phyloP scores from a whole-genome alignment of 306 rosid genomes.

The Pyrus pyrifolia region DNA sequence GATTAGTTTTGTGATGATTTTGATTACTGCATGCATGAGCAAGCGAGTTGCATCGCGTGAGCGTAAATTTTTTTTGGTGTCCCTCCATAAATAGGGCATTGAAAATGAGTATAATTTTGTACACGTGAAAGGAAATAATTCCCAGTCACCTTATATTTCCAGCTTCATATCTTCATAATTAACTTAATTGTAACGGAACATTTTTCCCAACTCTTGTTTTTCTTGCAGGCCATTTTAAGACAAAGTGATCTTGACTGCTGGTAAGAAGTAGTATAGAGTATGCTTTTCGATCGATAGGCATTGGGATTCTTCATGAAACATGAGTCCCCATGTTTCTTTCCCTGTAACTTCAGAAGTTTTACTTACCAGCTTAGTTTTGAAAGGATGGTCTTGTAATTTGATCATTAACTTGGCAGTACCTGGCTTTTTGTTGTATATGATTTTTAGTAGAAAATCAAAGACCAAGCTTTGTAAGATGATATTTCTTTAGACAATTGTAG shows the following conservation, averaged over 20 bases:
- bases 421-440: background rate
- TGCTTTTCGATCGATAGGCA: background rate
- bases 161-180: background rate
- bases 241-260: background rate
- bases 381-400: background rate
- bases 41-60: background rate
- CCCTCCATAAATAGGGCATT: too few relatives aligned
- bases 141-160: background rate
- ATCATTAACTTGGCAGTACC: background rate
- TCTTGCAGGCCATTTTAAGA: background rate
- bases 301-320: background rate
- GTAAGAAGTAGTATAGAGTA: background rate
- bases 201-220: too few relatives aligned
- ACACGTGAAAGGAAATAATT: background rate
- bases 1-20: background rate
- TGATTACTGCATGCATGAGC: background rate
- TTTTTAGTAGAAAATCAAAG: background rate
- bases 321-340: background rate
- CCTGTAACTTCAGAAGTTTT: background rate
- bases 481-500: background rate
- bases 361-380: background rate
- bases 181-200: background rate
- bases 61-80: too few relatives aligned
- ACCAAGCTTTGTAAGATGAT: background rate
- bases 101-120: too few relatives aligned